Evolutionary conservation across 805 yeast species (phyloP).

Genomic region (Sugiyamaella qingdaonensis): DNA sequence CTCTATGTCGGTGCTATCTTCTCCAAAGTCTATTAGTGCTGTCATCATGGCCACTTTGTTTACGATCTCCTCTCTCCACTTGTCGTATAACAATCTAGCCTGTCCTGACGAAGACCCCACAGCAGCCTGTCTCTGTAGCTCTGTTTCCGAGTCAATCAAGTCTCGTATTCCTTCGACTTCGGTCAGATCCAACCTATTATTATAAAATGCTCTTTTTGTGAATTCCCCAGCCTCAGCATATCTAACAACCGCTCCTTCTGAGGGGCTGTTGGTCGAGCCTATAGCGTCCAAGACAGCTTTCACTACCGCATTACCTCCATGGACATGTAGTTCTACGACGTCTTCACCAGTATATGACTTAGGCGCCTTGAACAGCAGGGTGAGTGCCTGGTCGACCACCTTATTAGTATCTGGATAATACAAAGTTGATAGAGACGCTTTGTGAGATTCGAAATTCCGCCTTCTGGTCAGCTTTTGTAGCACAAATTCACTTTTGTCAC

Average conservation of each 20-base stretch:
- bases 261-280: conserved; percentile 30
- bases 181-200: conserved; percentile 79
- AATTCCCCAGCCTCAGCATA: conserved; percentile 95
- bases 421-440: conserved; percentile 56
- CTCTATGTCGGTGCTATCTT: conserved; percentile 57
- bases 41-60: conserved; percentile 69
- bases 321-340: conserved; percentile 79
- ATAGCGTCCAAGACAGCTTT: conserved; percentile 64
- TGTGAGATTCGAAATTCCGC: conserved; percentile 39
- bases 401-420: conserved; percentile 37
- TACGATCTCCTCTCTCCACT: conserved; percentile 68
- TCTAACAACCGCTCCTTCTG: conserved; percentile 44
- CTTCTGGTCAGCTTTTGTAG: conserved; percentile 41
- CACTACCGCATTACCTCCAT: conserved; percentile 89
- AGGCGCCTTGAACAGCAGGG: conserved; percentile 67
- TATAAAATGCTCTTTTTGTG: conserved; percentile 78
- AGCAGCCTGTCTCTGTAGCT: conserved; percentile 74
- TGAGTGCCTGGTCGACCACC: conserved; percentile 73
- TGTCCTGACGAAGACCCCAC: conserved; percentile 68
- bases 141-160: conserved; percentile 91
- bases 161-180: conserved; percentile 88
- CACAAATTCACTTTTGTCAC: conserved; percentile 49
- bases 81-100: conserved; percentile 47
- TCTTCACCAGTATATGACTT: conserved; percentile 92
- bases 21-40: conserved; percentile 92